Evolutionary conservation across 441 rosid genomes (phyloP), one percentile per base, ranked within the genome.

Genomic region (Arabidopsis hybrid): DNA sequence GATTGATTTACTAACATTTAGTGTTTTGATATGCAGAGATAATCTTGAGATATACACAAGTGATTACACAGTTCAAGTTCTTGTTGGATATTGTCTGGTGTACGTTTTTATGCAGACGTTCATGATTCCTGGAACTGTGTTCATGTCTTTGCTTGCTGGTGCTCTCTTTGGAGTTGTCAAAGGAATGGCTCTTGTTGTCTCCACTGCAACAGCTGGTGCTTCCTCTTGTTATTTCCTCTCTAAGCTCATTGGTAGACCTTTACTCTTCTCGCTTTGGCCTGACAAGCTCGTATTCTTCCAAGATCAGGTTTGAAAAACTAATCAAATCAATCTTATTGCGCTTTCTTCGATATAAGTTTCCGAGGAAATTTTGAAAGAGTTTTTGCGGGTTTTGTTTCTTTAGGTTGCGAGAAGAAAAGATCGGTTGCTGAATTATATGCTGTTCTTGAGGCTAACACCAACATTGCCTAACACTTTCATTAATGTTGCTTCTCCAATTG

Each of bases 131-230:
- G 95, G 97, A 71, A 91, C 97, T 5, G 89, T 93, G 72, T 93
- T 93, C 76, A 91, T 93, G 95, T 88, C 97, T 7, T 81, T 93
- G 73, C 98, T 93, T 73, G 98, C 98, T 38, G 98, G 96, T 71
- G 86, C 97, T 31, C 88, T 93, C 58, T 93, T 93, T 73, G 98
- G 98, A 35, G 91, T 86, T 31, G 67, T 83, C 60, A 88, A 83
- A 86, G 96, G 97, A 14, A 88, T 93, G 73, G 91, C 86, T 55
- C 83, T 91, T 76, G 97, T 93, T 47, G 94, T 91, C 60, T 87
- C 89, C 38, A 77, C 89, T 60, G 97, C 98, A 72, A 87, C 97
- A 8, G 93, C 97, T 12, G 98, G 98, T 81, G 96, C 97, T 84
- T 93, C 96, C 69, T 93, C 98, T 50, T 91, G 94, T 76, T 93